Evolutionary conservation across 108 stramenopile genomes (phyloP).

Genomic region (Skeletonema grethae): DNA sequence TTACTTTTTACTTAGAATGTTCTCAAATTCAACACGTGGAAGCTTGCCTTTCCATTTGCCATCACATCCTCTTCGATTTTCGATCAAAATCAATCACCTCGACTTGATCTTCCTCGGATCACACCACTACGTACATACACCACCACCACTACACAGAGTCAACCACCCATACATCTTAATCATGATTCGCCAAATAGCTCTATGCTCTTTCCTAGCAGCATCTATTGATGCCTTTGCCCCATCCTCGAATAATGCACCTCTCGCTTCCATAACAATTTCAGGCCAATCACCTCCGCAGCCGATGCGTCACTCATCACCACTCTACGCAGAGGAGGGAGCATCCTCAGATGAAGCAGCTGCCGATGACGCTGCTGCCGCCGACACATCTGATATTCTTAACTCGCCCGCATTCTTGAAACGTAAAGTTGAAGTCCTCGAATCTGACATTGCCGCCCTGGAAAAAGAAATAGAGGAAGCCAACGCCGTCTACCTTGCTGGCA

Average conservation of each 20-base stretch:
- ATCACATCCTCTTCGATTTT: conserved; percentile 3
- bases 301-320: conserved; percentile 1
- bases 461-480: conserved; percentile 62
- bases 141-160: not conserved
- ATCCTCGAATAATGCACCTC: not conserved
- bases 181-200: conserved; percentile 3
- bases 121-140: too few species aligned
- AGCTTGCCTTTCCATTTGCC: too few species aligned
- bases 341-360: not conserved
- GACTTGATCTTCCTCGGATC: not conserved
- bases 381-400: conserved; percentile 70
- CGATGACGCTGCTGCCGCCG: conserved; percentile 2
- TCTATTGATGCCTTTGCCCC: not conserved
- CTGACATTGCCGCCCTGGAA: conserved; percentile 63
- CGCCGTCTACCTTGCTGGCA: conserved; percentile 56
- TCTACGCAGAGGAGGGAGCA: conserved; percentile 8
- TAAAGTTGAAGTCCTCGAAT: conserved; percentile 81
- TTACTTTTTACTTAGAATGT: not conserved
- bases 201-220: not conserved
- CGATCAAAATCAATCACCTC: not conserved
- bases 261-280: not conserved
- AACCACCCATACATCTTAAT: not conserved
- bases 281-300: not conserved
- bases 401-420: conserved; percentile 84
- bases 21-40: conserved; percentile 1